These are phyloP conservation scores for Adansonia grandidieri DNA, from an alignment of 441 rosid species.

Conservation along the genomic window DNA sequence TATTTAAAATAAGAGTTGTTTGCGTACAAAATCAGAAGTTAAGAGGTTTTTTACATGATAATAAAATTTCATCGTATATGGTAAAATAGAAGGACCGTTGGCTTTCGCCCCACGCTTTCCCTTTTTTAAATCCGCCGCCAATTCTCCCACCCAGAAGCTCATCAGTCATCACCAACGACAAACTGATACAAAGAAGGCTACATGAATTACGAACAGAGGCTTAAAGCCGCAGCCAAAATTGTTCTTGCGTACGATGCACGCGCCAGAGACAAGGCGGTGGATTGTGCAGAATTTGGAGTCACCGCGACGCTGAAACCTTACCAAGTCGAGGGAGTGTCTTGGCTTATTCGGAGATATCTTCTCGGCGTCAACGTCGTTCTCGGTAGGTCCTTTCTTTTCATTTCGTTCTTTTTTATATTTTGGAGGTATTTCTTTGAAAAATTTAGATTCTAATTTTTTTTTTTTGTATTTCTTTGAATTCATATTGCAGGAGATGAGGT, in stretches of 20 bases:
- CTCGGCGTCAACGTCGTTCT: constrained; percentile 82
- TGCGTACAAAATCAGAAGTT: no score
- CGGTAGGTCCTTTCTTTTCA: constrained; percentile 36
- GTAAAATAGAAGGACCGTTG: no score
- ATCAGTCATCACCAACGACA: not conserved
- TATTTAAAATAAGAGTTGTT: no score
- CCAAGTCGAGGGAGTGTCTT: constrained; percentile 76
- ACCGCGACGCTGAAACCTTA: constrained; percentile 71
- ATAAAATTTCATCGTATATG: no score
- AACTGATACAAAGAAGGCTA: not conserved
- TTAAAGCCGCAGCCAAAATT: constrained; percentile 57
- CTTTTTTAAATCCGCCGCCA: constrained; percentile 20
- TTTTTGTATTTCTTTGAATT: constrained; percentile 22
- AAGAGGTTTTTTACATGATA: no score
- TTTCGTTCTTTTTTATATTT: not conserved
- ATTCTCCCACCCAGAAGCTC: not conserved
- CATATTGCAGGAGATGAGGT: constrained; percentile 85
- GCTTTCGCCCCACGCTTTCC: constrained; percentile 1
- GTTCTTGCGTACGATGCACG: constrained; percentile 48
- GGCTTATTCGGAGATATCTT: constrained; percentile 72
- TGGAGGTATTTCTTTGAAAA: not conserved
- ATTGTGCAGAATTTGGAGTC: constrained; percentile 54
- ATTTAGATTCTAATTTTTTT: not conserved
- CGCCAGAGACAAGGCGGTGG: constrained; percentile 29
- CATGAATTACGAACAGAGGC: constrained; percentile 73